Evolutionary conservation across 768 basidiomycete genomes (phyloP), one percentile per base, ranked within the genome.

Genomic region (Mycena olivaceomarginata): DNA sequence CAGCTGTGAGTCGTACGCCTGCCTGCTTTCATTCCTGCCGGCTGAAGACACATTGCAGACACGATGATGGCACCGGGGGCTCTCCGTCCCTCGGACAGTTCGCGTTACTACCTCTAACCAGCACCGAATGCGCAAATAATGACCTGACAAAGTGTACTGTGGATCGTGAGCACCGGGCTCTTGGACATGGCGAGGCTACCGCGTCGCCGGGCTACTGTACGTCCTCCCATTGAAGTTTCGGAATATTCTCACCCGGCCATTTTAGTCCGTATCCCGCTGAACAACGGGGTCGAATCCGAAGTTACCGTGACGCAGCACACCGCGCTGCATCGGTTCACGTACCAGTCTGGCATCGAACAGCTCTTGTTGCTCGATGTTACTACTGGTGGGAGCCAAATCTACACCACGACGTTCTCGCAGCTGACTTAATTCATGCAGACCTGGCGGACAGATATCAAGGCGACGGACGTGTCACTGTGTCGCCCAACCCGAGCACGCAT

Each of bases 251-350:
- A 68, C 2, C 25, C 18, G 41, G 31, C 31, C 31, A 31, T 59
- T 63, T 22, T 48, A 79, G 78, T 79, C 31, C 16, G 70, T 18
- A 73, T 79, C 53, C 74, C 87, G 4, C 79, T 89, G 25, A 84
- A 88, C 75, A 89, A 89, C 72, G 84, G 83, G 10, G 86, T 89
- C 72, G 81, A 86, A 76, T 87, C 89, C 78, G 89, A 89, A 76
- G 86, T 87, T 5, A 89, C 88, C 13, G 86, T 87, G 8, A 89
- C 88, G 3, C 85, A 88, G 64, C 88, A 87, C 60, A 85, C 86
- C 9, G 87, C 86, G 6, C 81, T 89, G 59, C 87, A 89, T 72
- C 85, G 88, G 0, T 89, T 88, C 79, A 88, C 89, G 2, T 89
- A 88, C 80, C 86, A 86, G 6, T 74, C 80, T 41, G 85, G 84